These are phyloP conservation scores for Fusarium torreyae DNA, from an alignment of 2,329 filamentous ascomycete species.

Conservation along the genomic window DNA sequence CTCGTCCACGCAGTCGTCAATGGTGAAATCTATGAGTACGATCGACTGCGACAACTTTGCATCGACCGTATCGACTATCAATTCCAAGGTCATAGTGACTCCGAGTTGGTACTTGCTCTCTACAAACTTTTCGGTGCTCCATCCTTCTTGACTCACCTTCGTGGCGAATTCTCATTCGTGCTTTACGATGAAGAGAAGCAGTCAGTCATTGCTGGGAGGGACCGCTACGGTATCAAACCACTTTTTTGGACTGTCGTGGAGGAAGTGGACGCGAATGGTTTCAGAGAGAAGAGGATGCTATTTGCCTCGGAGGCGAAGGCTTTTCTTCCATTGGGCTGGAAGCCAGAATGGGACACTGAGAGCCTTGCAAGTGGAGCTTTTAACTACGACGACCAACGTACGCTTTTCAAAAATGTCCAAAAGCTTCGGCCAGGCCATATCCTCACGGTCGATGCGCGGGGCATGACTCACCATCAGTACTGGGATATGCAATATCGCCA, in stretches of 20 bases:
- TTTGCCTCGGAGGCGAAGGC: constrained; percentile 1
- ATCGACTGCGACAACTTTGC: background rate
- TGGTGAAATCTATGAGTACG: background rate
- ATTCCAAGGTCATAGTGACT: background rate
- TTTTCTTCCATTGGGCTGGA: background rate
- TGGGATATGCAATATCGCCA: background rate
- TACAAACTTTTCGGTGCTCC: background rate
- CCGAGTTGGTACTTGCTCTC: background rate
- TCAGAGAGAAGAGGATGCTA: background rate
- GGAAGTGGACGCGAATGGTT: background rate
- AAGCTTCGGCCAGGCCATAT: background rate
- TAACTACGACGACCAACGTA: background rate
- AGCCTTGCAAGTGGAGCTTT: background rate
- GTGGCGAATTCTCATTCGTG: background rate
- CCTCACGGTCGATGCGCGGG: background rate
- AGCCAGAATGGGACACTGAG: background rate
- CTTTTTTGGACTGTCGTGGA: background rate
- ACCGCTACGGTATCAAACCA: background rate
- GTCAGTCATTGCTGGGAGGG: background rate
- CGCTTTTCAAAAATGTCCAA: background rate
- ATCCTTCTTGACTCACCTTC: background rate
- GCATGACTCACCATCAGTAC: background rate
- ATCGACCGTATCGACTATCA: background rate
- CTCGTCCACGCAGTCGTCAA: background rate
- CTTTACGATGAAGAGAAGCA: background rate